Base-by-base conservation (phyloP, 352 stramenopile species). In the Phytophthora sp. region DNA sequence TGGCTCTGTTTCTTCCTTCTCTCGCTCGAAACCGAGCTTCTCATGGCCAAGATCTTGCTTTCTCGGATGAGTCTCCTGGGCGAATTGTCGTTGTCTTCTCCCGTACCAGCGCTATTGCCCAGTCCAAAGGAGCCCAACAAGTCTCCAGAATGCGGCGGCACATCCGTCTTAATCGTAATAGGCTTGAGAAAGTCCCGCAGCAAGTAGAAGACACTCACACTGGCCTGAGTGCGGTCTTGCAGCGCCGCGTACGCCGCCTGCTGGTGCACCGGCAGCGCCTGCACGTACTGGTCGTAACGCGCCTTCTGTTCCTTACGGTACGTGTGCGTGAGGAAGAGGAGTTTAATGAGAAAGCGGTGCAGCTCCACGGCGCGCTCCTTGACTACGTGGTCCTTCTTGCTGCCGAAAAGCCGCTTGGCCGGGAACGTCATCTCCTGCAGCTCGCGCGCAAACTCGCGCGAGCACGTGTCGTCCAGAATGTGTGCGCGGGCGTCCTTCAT, bases 121-220 rank as follows among this genome's bases (percentile, higher is more conserved):
- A 8, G 4, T 7, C 30, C 38, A 15, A 38, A 54, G 0, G 51
- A 69, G 0, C 57, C 61, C 13, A 73, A 1, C 13, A 73, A 23
- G 24, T 78, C 70, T 8, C 62, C 61, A 1, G 70, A 68, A 9
- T 73, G 62, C 6, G 55, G 21, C 18, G 38, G 33, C 8, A 64
- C 50, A 47, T 69, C 57, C 29, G 68, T 73, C 46, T 69, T 70
- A 27, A 72, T 73, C 20, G 65, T 71, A 15, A 77, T 38, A 3
- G 84, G 82, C 65, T 88, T 91, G 57, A 93, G 72, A 51, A 93
- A 93, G 66, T 93, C 82, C 35, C 84, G 79, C 38, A 93, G 42
- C 15, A 87, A 36, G 57, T 82, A 84, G 57, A 93, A 93, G 4
- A 90, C 76, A 6, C 56, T 79, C 30, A 82, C 68, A 45, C 84